A percentile compares a stretch with the other conserved stretches of the same genome.
phyloP scores from a whole-genome alignment of 192 early-diverging fungal species.

The Backusella macrospora region DNA sequence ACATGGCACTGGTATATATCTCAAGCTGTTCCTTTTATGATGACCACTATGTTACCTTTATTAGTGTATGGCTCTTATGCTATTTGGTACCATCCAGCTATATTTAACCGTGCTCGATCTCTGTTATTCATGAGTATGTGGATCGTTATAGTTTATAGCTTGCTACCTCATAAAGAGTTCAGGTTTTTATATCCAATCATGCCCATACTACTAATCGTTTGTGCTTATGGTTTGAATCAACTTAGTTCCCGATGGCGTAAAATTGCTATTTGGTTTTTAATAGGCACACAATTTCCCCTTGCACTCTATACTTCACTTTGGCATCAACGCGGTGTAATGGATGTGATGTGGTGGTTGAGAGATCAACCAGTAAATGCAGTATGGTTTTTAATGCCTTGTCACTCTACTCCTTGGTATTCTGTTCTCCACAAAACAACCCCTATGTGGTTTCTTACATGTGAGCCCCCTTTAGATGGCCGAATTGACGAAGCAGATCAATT shows the following conservation, averaged over 20 bases:
- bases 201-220: conserved; percentile 62
- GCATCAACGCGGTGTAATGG: conserved; percentile 93
- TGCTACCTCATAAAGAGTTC: conserved; percentile 92
- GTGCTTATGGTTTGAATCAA: conserved; percentile 41
- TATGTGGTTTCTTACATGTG: conserved; percentile 90
- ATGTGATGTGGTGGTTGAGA: conserved; percentile 79
- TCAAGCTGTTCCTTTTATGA: conserved; percentile 78
- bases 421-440: conserved; percentile 69
- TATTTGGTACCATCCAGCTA: conserved; percentile 18
- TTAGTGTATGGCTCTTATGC: conserved; percentile 56
- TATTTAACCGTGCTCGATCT: conserved; percentile 21
- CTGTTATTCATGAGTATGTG: conserved; percentile 47
- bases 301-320: conserved; percentile 73
- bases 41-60: conserved; percentile 75
- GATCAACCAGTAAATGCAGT: conserved; percentile 46
- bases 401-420: conserved; percentile 94
- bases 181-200: conserved; percentile 91
- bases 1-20: conserved; percentile 91
- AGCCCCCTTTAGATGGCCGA: conserved; percentile 72
- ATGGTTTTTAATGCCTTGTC: conserved; percentile 93
- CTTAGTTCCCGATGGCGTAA: conserved; percentile 6
- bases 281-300: conserved; percentile 68
- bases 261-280: conserved; percentile 42
- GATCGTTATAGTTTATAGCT: conserved; percentile 67
- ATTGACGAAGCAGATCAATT: conserved; percentile 80